Conservation (phyloP, 169 alveolate genomes). For the Plasmodium coatneyi region DNA sequence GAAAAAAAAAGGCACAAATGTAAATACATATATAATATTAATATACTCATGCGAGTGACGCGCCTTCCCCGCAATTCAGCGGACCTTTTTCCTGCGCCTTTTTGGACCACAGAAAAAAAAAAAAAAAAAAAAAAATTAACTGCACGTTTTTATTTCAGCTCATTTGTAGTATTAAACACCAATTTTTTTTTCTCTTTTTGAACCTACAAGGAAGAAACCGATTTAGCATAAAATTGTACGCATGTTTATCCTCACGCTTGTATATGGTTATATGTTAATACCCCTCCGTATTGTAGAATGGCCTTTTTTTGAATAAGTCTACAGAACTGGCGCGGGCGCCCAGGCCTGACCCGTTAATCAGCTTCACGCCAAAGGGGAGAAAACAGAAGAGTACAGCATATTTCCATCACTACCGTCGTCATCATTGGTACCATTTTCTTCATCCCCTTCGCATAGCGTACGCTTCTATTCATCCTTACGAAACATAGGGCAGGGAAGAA, state of each 20-base stretch:
- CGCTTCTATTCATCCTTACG: not conserved
- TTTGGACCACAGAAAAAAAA: constrained; percentile 1
- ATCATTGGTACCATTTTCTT: not conserved
- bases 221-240: not conserved
- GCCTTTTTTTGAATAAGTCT: not conserved
- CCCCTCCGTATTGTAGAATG: not conserved
- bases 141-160: not conserved
- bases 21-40: not conserved
- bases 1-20: not conserved
- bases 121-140: not conserved
- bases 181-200: not conserved
- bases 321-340: constrained; percentile 5
- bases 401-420: not conserved
- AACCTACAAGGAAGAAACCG: not conserved
- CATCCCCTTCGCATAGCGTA: not conserved
- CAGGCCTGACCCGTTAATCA: not conserved
- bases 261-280: not conserved
- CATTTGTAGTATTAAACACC: not conserved
- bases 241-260: not conserved
- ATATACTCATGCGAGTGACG: not conserved
- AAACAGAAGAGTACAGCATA: not conserved
- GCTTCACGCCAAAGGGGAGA: not conserved
- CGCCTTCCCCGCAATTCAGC: not conserved
- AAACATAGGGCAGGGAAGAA: not conserved
- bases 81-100: not conserved